phyloP scores from a whole-genome alignment of 2,329 filamentous ascomycete species.

The Trichothecium roseum region DNA sequence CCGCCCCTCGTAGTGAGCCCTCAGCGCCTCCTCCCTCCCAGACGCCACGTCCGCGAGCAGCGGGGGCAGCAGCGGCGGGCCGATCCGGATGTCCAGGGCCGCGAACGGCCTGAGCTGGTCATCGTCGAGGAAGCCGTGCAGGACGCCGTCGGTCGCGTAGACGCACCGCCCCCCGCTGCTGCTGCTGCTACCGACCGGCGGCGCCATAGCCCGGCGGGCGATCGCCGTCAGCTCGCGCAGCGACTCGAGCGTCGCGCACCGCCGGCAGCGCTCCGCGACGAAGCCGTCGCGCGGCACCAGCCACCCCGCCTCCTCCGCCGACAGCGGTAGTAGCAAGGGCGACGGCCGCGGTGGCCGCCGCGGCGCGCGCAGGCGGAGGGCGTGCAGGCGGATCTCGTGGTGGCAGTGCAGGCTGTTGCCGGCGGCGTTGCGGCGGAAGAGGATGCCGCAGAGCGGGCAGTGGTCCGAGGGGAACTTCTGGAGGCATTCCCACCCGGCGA shows the following conservation, averaged over 20 bases:
- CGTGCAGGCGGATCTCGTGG: no score
- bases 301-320: conserved; percentile 1
- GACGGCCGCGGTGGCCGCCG: no score
- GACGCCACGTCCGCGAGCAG: conserved; percentile 1
- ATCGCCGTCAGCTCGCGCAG: conserved; percentile 1
- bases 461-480: background rate
- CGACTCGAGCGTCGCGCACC: conserved; percentile 3
- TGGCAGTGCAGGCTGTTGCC: no score
- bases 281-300: conserved; percentile 1
- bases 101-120: conserved; percentile 1
- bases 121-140: conserved; percentile 2
- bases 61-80: background rate
- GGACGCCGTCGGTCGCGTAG: conserved; percentile 4
- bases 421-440: background rate
- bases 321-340: no score
- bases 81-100: background rate
- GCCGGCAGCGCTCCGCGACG: conserved; percentile 1
- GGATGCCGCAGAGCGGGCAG: conserved; percentile 3
- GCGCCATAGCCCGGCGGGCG: background rate
- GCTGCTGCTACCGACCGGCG: no score
- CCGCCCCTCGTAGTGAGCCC: background rate
- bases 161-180: background rate
- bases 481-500: conserved; percentile 4
- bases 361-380: no score
- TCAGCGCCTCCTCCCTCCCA: background rate